Percentiles rank a stretch among this genome's conserved stretches.
Conservation (phyloP, 192 early-diverging fungal species). For the Backusella psychrophila region DNA sequence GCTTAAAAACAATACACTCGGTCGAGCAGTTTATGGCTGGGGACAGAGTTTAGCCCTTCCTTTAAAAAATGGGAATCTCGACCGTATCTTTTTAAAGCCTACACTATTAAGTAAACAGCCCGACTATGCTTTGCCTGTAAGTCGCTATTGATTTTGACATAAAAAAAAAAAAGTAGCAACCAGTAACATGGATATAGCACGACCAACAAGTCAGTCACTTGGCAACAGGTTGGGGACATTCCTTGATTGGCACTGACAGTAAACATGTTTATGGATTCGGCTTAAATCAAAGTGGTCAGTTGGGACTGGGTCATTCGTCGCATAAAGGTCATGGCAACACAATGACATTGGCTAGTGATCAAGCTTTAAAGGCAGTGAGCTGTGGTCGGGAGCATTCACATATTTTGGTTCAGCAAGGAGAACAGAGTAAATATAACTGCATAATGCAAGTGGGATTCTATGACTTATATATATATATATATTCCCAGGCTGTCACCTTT, state of each 20-base stretch:
- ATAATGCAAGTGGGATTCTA: neutral
- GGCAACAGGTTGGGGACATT: slow-evolving; percentile 38
- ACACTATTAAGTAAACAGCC: slow-evolving; percentile 3
- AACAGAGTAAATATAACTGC: neutral
- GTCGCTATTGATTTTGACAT: neutral
- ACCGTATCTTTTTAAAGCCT: slow-evolving; percentile 4
- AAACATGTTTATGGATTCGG: slow-evolving; percentile 28
- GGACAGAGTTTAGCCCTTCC: slow-evolving; percentile 22
- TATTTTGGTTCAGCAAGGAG: slow-evolving; percentile 21
- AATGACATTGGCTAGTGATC: neutral
- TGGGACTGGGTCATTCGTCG: slow-evolving; percentile 17
- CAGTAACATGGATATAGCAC: neutral
- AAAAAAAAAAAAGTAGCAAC: neutral
- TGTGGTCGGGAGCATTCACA: slow-evolving; percentile 72
- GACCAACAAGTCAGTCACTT: slow-evolving; percentile 18
- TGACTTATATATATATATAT: neutral
- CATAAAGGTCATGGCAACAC: neutral
- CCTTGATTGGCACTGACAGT: slow-evolving; percentile 13
- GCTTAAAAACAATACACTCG: neutral
- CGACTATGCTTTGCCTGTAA: slow-evolving; percentile 25
- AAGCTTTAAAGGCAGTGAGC: slow-evolving; percentile 32
- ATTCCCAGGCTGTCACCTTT: slow-evolving; percentile 19
- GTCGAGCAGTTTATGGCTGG: slow-evolving; percentile 21
- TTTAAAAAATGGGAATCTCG: slow-evolving; percentile 4
- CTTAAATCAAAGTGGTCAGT: slow-evolving; percentile 29